These are phyloP conservation scores for Cadophora luteo-olivacea DNA, from an alignment of 2,329 filamentous ascomycete species.

Conservation along the genomic window DNA sequence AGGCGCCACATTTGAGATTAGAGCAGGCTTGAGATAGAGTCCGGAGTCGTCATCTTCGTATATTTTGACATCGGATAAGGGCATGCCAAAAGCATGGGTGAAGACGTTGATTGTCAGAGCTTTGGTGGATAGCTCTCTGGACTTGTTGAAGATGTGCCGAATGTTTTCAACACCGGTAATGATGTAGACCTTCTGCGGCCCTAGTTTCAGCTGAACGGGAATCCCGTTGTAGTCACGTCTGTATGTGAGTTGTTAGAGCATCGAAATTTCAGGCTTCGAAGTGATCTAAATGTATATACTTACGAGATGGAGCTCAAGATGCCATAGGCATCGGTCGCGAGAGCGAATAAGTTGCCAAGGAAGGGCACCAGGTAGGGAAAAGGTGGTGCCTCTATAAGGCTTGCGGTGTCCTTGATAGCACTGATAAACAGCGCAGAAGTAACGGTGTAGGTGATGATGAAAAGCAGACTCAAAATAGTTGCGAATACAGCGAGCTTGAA, in stretches of 20 bases:
- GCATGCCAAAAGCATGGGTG: not conserved
- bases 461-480: not conserved
- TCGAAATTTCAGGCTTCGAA: not conserved
- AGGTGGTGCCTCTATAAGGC: not conserved
- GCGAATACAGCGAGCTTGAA: not conserved
- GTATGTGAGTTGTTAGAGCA: not conserved
- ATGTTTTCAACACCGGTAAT: not conserved
- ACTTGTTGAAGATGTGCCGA: not conserved
- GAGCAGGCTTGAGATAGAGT: not conserved
- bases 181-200: not conserved
- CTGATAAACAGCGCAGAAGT: not conserved
- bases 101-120: not conserved
- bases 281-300: not conserved
- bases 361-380: not conserved
- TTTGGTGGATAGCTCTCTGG: not conserved
- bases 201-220: not conserved
- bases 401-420: not conserved
- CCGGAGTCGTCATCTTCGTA: not conserved
- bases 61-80: not conserved
- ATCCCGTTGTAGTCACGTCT: not conserved
- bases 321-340: not conserved
- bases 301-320: not conserved
- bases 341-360: not conserved
- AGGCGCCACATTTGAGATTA: not conserved
- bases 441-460: not conserved